Percentiles rank a stretch among this genome's conserved stretches.
Evolutionary conservation across 176 grass and related monocot genomes (phyloP).

Genomic region (Lolium rigidum): DNA sequence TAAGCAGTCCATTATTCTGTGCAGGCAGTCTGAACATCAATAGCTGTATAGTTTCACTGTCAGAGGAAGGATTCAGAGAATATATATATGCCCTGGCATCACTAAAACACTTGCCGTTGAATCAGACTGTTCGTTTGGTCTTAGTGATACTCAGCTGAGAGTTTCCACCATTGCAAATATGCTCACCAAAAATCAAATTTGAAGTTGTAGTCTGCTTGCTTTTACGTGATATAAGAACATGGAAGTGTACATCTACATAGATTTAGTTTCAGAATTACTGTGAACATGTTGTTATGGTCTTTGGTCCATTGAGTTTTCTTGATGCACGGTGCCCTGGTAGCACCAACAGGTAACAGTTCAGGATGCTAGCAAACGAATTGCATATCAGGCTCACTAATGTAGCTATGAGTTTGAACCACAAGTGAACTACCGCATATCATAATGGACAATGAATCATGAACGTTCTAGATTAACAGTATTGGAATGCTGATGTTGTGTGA

Average conservation of each 20-base stretch:
- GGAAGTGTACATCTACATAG: background rate
- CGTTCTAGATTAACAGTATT: background rate
- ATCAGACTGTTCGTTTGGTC: conserved; percentile 50
- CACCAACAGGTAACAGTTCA: background rate
- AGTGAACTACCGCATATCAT: conserved; percentile 5
- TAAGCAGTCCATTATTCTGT: conserved; percentile 32
- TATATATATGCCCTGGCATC: conserved; percentile 67
- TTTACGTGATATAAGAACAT: background rate
- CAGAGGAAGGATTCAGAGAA: conserved; percentile 55
- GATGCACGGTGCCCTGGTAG: background rate
- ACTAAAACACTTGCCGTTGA: conserved; percentile 76
- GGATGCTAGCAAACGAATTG: conserved; percentile 29
- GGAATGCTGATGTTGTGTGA: background rate
- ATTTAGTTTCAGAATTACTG: conserved; percentile 1
- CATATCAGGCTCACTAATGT: background rate
- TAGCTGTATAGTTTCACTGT: conserved; percentile 62
- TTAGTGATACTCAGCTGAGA: conserved; percentile 37
- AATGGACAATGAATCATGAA: background rate
- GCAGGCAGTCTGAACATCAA: conserved; percentile 71
- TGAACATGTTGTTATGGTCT: background rate
- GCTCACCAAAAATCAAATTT: conserved; percentile 3
- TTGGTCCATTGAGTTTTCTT: background rate
- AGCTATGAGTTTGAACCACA: conserved; percentile 27
- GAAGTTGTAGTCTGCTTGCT: background rate
- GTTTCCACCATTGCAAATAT: background rate